These are phyloP conservation scores for Rutstroemia sydowiana DNA, from an alignment of 2,329 filamentous ascomycete genomes.

Conservation along the genomic window DNA sequence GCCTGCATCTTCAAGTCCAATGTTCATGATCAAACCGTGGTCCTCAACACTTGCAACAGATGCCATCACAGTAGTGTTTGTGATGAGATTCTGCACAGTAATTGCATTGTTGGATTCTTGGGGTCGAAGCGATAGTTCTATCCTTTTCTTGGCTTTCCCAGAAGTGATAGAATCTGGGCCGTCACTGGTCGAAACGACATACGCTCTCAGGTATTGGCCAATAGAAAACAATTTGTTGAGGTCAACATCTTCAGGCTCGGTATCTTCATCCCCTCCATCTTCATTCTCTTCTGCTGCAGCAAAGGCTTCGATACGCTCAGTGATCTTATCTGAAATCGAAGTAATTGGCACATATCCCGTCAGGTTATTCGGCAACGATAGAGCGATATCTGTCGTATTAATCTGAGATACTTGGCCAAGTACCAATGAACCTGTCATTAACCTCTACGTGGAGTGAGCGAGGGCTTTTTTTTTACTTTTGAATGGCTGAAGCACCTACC, in stretches of 20 bases:
- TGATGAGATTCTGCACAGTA: conserved; percentile 62
- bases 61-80: conserved; percentile 76
- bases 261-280: conserved; percentile 46
- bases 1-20: conserved; percentile 63
- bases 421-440: conserved; percentile 78
- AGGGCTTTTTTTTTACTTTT: neutral
- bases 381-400: conserved; percentile 67
- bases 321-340: conserved; percentile 78
- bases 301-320: conserved; percentile 63
- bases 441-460: conserved; percentile 50
- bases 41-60: conserved; percentile 90
- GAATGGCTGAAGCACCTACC: conserved; percentile 42
- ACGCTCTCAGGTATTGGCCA: conserved; percentile 83
- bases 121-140: conserved; percentile 82
- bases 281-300: conserved; percentile 53
- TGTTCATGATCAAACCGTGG: conserved; percentile 87
- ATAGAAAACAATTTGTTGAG: conserved; percentile 67
- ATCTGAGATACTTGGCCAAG: conserved; percentile 82
- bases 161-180: conserved; percentile 41
- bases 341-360: conserved; percentile 84
- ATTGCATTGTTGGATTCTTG: conserved; percentile 71
- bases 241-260: conserved; percentile 55
- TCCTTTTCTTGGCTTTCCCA: conserved; percentile 60
- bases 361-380: conserved; percentile 89
- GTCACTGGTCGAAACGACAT: conserved; percentile 71